Conservation (phyloP, 1,284 basidiomycete species). For the Ustilago shanxiensis region DNA sequence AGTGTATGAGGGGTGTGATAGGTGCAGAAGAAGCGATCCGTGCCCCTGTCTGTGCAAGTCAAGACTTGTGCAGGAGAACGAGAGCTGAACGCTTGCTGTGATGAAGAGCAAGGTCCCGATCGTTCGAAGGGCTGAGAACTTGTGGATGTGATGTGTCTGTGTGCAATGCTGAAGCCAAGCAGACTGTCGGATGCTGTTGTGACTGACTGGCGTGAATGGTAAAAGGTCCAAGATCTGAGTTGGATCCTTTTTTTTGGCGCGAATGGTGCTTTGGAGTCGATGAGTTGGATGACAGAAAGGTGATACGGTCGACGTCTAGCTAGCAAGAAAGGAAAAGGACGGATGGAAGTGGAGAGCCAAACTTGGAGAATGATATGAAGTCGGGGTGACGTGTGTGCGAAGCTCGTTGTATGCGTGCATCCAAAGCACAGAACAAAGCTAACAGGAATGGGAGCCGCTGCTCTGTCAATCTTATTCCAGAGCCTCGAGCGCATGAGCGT, state of each 20-base stretch:
- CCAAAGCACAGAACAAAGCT: not conserved
- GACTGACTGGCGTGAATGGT: no score
- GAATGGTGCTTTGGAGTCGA: no score
- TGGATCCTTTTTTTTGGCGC: no score
- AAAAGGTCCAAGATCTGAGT: no score
- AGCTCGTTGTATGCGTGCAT: slow-evolving; percentile 1
- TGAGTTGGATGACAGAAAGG: no score
- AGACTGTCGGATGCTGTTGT: not conserved
- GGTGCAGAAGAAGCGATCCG: not conserved
- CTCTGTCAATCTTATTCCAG: slow-evolving; percentile 7
- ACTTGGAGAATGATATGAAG: not conserved
- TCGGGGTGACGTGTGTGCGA: not conserved
- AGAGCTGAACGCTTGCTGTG: not conserved
- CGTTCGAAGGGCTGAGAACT: not conserved
- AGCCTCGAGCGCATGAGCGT: not conserved
- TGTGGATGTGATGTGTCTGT: not conserved
- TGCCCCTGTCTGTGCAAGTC: not conserved
- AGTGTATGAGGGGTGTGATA: not conserved
- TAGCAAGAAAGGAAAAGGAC: not conserved
- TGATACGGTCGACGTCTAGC: not conserved
- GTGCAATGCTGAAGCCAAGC: no score
- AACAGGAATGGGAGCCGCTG: not conserved
- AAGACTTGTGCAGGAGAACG: not conserved
- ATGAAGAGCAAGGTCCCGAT: not conserved
- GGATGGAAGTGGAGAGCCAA: not conserved